A percentile compares a stretch with the other conserved stretches of the same genome.
Evolutionary conservation across 2,329 filamentous ascomycete species (phyloP).

Genomic region (Pyricularia sp.): DNA sequence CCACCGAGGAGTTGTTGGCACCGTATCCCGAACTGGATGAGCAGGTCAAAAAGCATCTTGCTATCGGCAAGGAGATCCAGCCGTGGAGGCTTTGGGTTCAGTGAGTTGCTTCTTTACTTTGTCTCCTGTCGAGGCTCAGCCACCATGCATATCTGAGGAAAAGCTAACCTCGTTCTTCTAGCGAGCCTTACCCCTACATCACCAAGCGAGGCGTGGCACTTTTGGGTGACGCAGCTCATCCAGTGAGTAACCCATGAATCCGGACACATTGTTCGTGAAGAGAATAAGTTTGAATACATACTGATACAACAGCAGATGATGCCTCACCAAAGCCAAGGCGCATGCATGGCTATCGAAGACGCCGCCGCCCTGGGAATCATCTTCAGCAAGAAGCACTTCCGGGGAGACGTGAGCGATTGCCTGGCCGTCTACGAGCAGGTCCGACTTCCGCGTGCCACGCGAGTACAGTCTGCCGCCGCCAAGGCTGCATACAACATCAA

Average conservation of each 20-base stretch:
- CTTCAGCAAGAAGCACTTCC: conserved; percentile 39
- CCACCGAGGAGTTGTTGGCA: neutral
- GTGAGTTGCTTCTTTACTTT: neutral
- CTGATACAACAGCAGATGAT: neutral
- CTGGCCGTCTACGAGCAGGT: conserved; percentile 42
- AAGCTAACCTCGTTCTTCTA: neutral
- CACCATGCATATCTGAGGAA: no score
- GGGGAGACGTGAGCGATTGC: conserved; percentile 35
- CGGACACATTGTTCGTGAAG: neutral
- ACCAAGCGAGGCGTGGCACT: neutral
- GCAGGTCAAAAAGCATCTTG: neutral
- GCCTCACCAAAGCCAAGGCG: conserved; percentile 56
- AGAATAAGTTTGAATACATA: neutral
- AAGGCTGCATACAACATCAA: conserved; percentile 53
- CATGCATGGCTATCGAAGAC: conserved; percentile 61
- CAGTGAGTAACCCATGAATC: neutral
- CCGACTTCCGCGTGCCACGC: conserved; percentile 42
- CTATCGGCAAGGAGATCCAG: neutral
- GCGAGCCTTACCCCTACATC: neutral
- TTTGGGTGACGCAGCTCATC: neutral
- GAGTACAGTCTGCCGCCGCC: conserved; percentile 47
- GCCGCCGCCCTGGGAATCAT: conserved; percentile 53
- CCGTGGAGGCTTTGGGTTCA: neutral
- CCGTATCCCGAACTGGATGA: neutral
- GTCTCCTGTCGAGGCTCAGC: neutral